Base-by-base conservation (phyloP, 208 protist species). In the Trypanosomatidae sp. region DNA sequence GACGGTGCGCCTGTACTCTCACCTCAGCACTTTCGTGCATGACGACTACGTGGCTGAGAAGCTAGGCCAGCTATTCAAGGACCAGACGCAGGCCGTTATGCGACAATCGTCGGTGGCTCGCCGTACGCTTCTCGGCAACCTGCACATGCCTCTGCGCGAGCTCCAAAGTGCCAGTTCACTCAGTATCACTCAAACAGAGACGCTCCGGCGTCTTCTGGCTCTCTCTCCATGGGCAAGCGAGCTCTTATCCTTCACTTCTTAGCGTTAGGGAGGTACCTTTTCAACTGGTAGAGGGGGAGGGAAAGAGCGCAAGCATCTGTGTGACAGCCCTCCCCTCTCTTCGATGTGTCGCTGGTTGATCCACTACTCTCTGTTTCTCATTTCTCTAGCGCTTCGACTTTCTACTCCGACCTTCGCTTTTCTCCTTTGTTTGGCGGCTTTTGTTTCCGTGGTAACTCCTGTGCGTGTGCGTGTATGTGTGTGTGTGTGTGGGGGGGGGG, bases 1-100 rank as follows among this genome's bases (percentile, higher is more conserved):
- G 0, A 30, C 50, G 1, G 44, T 88, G 25, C 43, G 69, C 15
- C 60, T 55, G 49, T 85, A 83, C 68, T 88, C 80, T 65, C 55
- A 71, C 49, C 47, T 77, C 2, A 66, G 30, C 5, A 19, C 33
- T 6, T 44, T 88, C 30, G 0, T 74, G n/a, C 59, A 78, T 3
- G 59, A 80, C 53, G 52, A 30, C 22, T 59, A 50, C 13, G 74
- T 83, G 44, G 39, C n/a, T 22, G 8, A 56, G 52, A 62, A 52
- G 7, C 1, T 85, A 22, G 30, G 49, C 30, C 10, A 3, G 28
- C 25, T 71, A 5, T 74, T 53, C n/a, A 12, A 36, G 1, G 25
- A 67, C 3, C 59, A 76, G n/a, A n/a, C 78, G 53, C 44, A 49
- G 2, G 25, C 8, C 1, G 6, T 81, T 39, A 67, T 62, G 69